Conservation (phyloP, 306 rosid genomes). For the Citrullus amarus region DNA sequence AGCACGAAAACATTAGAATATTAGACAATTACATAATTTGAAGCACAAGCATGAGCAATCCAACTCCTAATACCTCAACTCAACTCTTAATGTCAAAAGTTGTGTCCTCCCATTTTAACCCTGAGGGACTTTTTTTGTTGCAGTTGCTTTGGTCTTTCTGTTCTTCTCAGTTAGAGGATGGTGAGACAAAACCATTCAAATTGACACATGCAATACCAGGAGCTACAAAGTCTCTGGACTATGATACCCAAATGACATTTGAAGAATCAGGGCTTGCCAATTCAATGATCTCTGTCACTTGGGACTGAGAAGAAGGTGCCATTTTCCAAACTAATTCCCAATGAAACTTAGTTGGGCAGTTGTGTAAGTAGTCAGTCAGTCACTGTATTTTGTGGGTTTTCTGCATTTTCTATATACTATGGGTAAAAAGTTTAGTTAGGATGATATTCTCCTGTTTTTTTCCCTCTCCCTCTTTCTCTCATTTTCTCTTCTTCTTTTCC, state of each 20-base stretch:
- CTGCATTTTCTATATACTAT: neutral
- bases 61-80: neutral
- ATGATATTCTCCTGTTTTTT: neutral
- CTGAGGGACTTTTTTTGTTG: constrained; percentile 9
- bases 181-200: constrained; percentile 44
- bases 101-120: neutral
- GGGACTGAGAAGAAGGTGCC: constrained; percentile 43
- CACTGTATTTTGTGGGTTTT: neutral
- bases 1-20: neutral
- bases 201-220: constrained; percentile 88
- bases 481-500: neutral
- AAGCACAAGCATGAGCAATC: neutral
- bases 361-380: neutral
- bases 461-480: neutral
- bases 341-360: neutral
- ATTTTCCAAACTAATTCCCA: neutral
- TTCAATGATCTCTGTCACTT: constrained; percentile 87
- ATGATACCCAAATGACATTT: constrained; percentile 40
- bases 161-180: constrained; percentile 46
- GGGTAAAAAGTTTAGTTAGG: neutral
- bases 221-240: constrained; percentile 54
- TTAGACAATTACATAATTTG: neutral
- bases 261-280: constrained; percentile 81
- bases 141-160: constrained; percentile 97
- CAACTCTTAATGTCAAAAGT: neutral